Evolutionary conservation across 306 rosid genomes (phyloP).

Genomic region (Fragaria vesca): DNA sequence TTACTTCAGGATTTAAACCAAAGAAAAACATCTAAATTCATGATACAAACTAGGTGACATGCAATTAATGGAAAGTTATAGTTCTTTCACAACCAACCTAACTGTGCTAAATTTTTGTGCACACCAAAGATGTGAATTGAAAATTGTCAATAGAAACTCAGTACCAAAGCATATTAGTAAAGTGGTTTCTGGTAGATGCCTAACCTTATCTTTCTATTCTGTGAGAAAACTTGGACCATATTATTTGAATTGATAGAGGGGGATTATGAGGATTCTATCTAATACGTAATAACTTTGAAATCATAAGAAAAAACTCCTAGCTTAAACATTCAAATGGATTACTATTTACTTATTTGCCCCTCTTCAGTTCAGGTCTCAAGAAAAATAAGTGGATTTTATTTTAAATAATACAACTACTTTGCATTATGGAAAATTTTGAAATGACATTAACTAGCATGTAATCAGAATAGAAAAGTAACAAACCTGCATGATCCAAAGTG

Average conservation of each 20-base stretch:
- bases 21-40: not conserved
- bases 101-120: not conserved
- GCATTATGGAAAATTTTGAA: not conserved
- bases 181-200: not conserved
- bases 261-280: not conserved
- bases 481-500: constrained; percentile 40
- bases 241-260: not conserved
- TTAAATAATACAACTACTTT: not conserved
- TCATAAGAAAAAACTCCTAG: not conserved
- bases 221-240: not conserved
- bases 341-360: not conserved
- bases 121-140: not conserved
- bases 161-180: not conserved
- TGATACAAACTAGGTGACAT: not conserved
- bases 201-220: not conserved
- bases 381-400: not conserved
- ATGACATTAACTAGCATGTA: not conserved
- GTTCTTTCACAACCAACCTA: not conserved
- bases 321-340: not conserved
- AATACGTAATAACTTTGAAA: not conserved
- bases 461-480: not conserved
- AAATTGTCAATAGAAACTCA: not conserved
- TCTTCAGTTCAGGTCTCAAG: not conserved
- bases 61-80: not conserved
- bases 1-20: not conserved